A percentile compares a stretch with the other conserved stretches of the same genome.
Evolutionary conservation across 2,329 filamentous ascomycete species (phyloP).

Genomic region (Stachybotrys elegans): DNA sequence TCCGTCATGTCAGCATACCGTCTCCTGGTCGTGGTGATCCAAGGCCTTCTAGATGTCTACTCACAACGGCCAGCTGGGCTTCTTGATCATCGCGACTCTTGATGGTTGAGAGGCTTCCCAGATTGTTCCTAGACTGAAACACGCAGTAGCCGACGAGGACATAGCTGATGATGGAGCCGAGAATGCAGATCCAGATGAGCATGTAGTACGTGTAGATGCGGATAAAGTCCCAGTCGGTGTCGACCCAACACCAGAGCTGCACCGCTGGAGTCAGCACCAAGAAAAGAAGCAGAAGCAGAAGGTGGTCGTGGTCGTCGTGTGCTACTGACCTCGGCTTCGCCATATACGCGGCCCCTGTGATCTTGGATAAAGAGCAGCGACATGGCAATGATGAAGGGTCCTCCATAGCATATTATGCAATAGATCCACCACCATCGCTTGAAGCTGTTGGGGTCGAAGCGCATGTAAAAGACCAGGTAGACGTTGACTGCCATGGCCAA

Average conservation of each 20-base stretch:
- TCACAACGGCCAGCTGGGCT: neutral
- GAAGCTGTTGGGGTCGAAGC: constrained; percentile 61
- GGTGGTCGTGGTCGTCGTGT: neutral
- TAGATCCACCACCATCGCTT: constrained; percentile 69
- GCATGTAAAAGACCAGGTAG: constrained; percentile 61
- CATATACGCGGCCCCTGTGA: constrained; percentile 39
- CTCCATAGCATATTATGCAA: constrained; percentile 63
- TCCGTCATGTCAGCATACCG: neutral
- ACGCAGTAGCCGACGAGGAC: constrained; percentile 54
- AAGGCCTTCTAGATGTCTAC: neutral
- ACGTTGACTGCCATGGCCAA: constrained; percentile 81
- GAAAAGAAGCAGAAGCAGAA: neutral
- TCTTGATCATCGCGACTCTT: constrained; percentile 21
- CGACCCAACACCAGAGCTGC: constrained; percentile 61
- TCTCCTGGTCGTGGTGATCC: too few species aligned
- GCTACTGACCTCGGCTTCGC: constrained; percentile 48
- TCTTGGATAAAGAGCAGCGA: constrained; percentile 54
- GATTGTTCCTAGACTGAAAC: constrained; percentile 51
- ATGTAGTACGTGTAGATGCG: constrained; percentile 59
- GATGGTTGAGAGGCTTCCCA: constrained; percentile 44
- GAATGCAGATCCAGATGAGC: constrained; percentile 56
- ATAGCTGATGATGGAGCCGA: constrained; percentile 50
- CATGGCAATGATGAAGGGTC: constrained; percentile 64
- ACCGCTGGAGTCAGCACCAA: constrained; percentile 4
- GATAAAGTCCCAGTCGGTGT: constrained; percentile 46